Base-by-base conservation (phyloP, 2,329 filamentous ascomycete genomes). In the Chaetomiaceae sp. region DNA sequence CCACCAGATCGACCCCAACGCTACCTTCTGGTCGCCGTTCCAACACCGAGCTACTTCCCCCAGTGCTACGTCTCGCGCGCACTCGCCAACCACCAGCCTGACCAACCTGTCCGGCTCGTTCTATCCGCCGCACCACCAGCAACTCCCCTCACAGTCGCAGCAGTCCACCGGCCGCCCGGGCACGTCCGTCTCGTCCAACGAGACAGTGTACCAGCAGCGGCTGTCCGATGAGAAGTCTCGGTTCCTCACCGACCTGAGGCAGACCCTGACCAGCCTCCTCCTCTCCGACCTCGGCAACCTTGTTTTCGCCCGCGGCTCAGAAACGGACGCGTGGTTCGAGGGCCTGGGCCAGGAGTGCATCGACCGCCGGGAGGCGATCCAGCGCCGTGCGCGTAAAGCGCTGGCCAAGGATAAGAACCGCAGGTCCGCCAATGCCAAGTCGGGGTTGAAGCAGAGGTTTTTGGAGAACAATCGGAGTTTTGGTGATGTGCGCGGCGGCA, bases 11-110 rank as follows among this genome's bases (percentile, higher is more conserved):
- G 89, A 94, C 63, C 87, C 89, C 0, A 80, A 81, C 22, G 84
- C 83, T 15, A 94, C 90, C 0, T 95, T 92, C 66, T 96, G 91
- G 90, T 96, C 91, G 3, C 89, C 89, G 0, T 91, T 92, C 61
- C 86, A 89, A 55, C 61, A 62, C 47, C 83, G 84, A 0, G 77
- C 81, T 0, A 79, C 85, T 56, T 83, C 87, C 1, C 80, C 83
- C 0, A 67, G 85, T 72, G 66, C 89, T 67, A 72, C 79, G 0
- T 81, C 82, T 1, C 73, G 81, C 50, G 76, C 77, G 0, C 82
- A 84, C 55, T 85, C 83, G 6, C 82, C 83, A 0, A 81, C 79
- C 0, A 82, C 81, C 2, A 85, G 82, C 60, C 69, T 83, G 36
- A 79, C 79, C 7, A 84, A 82, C 59, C 65, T 82, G 1, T 80